These are phyloP conservation scores for Glebionis coronaria DNA, from an alignment of 129 eudicot genomes.

Conservation along the genomic window DNA sequence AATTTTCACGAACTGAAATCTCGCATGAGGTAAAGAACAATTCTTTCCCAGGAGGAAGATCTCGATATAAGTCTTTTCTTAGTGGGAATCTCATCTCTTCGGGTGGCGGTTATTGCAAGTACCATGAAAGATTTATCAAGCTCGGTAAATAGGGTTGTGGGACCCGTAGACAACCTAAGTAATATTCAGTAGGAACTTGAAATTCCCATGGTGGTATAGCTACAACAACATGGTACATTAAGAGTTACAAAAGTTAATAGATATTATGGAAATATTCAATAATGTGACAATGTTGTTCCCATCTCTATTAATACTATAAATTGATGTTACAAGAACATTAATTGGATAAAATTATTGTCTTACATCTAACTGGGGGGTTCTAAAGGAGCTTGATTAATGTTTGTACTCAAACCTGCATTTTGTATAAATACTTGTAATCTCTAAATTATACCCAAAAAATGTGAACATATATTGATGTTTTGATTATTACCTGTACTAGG, in stretches of 20 bases:
- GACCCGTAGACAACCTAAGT: constrained; percentile 55
- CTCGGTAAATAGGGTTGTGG: constrained; percentile 59
- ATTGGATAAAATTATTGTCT: constrained; percentile 28
- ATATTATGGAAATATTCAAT: neutral
- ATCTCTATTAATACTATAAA: neutral
- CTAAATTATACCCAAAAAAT: too few species aligned
- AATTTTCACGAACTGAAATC: too few species aligned
- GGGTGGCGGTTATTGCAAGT: constrained; percentile 70
- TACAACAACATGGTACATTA: constrained; percentile 23
- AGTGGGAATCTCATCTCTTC: constrained; percentile 63
- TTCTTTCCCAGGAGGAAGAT: constrained; percentile 79
- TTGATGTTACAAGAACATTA: constrained; percentile 2
- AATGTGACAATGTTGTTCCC: constrained; percentile 11
- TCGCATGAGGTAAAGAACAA: constrained; percentile 56
- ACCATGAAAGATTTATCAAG: constrained; percentile 67
- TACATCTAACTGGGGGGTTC: constrained; percentile 59
- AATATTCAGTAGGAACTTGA: constrained; percentile 78
- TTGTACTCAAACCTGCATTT: constrained; percentile 42
- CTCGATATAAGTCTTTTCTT: too few species aligned
- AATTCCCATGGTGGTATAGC: constrained; percentile 53
- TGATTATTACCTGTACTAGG: too few species aligned
- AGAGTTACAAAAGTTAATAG: neutral
- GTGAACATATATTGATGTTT: too few species aligned
- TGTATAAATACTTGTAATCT: too few species aligned
- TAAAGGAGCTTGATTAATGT: constrained; percentile 41